Percentiles rank a stretch among this genome's conserved stretches.
These are phyloP conservation scores for Lagenidium giganteum DNA, from an alignment of 352 stramenopile species.

Conservation along the genomic window DNA sequence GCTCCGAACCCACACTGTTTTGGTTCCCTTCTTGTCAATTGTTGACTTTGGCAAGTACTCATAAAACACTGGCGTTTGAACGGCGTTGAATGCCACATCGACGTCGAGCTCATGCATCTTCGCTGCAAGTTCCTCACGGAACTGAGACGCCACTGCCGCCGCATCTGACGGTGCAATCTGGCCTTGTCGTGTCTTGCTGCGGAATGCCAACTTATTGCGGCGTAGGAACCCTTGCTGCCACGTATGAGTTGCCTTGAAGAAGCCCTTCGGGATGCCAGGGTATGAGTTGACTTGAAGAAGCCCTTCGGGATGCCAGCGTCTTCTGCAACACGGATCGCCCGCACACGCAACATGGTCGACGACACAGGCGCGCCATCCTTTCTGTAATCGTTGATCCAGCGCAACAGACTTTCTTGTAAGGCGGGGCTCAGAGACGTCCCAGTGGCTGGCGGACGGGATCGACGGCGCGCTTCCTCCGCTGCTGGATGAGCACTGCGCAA, in stretches of 20 bases:
- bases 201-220: conserved; percentile 4
- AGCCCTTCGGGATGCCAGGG: too few species aligned
- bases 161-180: neutral
- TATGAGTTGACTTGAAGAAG: too few species aligned
- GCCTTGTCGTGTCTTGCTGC: neutral
- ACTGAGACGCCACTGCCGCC: neutral
- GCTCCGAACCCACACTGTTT: conserved; percentile 20
- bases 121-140: neutral
- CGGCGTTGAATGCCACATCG: conserved; percentile 1
- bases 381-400: too few species aligned
- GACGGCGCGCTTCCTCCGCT: too few species aligned
- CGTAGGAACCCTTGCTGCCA: conserved; percentile 4
- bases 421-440: too few species aligned
- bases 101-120: neutral
- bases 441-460: too few species aligned
- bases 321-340: conserved; percentile 2
- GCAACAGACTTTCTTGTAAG: too few species aligned
- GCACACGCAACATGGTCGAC: conserved; percentile 5
- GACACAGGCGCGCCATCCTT: too few species aligned
- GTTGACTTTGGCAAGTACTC: neutral
- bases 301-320: neutral
- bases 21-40: conserved; percentile 4
- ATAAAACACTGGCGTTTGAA: conserved; percentile 8
- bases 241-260: neutral
- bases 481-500: too few species aligned